Evolutionary conservation across 2,329 filamentous ascomycete species (phyloP), one percentile per base, ranked within the genome.

Genomic region (Aaosphaeria pasadenensis): DNA sequence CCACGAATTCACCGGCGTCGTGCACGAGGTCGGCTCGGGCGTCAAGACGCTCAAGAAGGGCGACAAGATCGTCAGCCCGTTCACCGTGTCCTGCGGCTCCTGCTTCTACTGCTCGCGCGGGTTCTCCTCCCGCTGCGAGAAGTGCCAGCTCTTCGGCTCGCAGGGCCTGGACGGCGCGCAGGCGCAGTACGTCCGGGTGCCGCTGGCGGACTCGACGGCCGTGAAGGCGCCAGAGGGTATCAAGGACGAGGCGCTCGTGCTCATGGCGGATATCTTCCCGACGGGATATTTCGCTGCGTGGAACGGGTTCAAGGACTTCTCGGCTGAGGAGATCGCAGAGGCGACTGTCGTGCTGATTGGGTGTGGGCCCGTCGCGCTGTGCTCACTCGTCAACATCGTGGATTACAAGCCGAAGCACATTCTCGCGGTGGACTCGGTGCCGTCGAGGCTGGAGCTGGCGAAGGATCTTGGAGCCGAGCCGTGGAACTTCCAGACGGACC

Each of bases 211-310:
- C 62, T 83, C 84, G 33, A 95, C 89, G 1, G 82, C 86, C n/a
- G 80, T 91, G 63, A 86, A 85, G 60, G 86, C 89, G 0, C 87
- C 88, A 0, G 70, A 81, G 1, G 82, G 79, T 6, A 86, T 95
- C 49, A 82, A 86, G 17, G 86, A 92, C 57, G 81, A 87, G 54
- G 84, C 84, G 33, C 77, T 95, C 43, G 84, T 95, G 5, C 79
- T 96, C 29, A 95, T 96, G 91, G 90, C 89, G 11, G 91, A 96
- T 64, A 95, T 96, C 60, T 95, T 94, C 70, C 91, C 91, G 30
- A 80, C 77, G 0, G 88, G 91, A 6, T 95, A 84, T 72, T 95
- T 91, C 59, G 91, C 89, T 5, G 88, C 88, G 4, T 79, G 80
- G 48, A 94, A 90, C 62, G 91, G 85, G 5, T 86, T 95, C 68